These are phyloP conservation scores for Rubia yunnanensis DNA, from an alignment of 257 asterid genomes.

Conservation along the genomic window DNA sequence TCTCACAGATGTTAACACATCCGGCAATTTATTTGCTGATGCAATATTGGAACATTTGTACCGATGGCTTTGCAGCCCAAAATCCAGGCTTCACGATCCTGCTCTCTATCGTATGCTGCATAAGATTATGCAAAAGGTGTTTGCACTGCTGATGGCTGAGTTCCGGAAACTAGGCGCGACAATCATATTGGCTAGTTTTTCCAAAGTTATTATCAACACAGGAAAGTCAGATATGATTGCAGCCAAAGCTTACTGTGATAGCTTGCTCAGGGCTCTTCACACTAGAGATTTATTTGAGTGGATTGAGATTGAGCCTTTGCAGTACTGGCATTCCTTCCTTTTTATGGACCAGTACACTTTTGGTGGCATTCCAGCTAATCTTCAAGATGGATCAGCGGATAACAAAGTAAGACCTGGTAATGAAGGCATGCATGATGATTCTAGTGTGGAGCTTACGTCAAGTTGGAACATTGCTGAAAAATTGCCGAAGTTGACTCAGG, in stretches of 20 bases:
- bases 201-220: slow-evolving; percentile 74
- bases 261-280: slow-evolving; percentile 69
- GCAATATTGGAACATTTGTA: slow-evolving; percentile 80
- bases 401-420: slow-evolving; percentile 30
- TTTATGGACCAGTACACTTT: slow-evolving; percentile 99
- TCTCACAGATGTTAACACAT: slow-evolving; percentile 81
- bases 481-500: slow-evolving; percentile 74
- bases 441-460: slow-evolving; percentile 66
- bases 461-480: slow-evolving; percentile 83
- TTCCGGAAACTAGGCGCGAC: slow-evolving; percentile 86
- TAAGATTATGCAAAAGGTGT: slow-evolving; percentile 94
- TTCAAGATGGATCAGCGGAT: slow-evolving; percentile 41
- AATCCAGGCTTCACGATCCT: slow-evolving; percentile 91
- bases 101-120: slow-evolving; percentile 94
- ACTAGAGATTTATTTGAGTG: slow-evolving; percentile 91
- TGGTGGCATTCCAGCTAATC: slow-evolving; percentile 84
- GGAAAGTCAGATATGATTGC: slow-evolving; percentile 82
- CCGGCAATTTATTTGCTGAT: slow-evolving; percentile 93
- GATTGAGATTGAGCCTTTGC: slow-evolving; percentile 89
- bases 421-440: slow-evolving; percentile 32
- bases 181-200: slow-evolving; percentile 77
- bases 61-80: slow-evolving; percentile 99
- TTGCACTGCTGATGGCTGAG: slow-evolving; percentile 91
- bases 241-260: slow-evolving; percentile 92
- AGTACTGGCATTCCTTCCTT: slow-evolving; percentile 91